Base-by-base conservation (phyloP, 2,329 filamentous ascomycete genomes). In the Diplodia corticola region DNA sequence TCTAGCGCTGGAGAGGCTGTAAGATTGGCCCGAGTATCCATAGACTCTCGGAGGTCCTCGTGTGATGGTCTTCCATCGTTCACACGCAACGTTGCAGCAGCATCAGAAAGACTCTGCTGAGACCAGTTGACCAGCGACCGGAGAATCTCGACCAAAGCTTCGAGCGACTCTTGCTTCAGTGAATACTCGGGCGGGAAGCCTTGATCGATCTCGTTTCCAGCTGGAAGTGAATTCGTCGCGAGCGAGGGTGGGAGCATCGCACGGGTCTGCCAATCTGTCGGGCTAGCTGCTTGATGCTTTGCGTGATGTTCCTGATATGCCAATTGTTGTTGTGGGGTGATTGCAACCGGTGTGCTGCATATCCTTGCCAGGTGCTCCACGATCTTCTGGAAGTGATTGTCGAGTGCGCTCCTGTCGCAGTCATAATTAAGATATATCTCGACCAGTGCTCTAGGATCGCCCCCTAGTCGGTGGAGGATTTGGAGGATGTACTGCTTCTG, bases 351-450 rank as follows among this genome's bases (percentile, higher is more conserved):
- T 10, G 89, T 85, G 63, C 91, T 95, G 1, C 93, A 91, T 71
- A 97, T 91, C 71, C 90, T 90, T 35, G 94, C 95, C 20, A 99
- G 82, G 77, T 98, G 93, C 76, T 99, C 96, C 59, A 99, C 93
- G 64, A 98, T 89, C 71, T 86, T 83, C 78, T 99, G 95, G 77
- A 96, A 99, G 78, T 98, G 95, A 78, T 99, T 99, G 79, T 98
- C 94, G 67, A 98, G 87, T 10, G 88, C 88, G 48, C 92, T 93
- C 68, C 94, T 86, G 74, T 98, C 96, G 79, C 95, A 99, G 76
- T 99, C 95, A 75, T 99, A 99, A 78, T 99, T 99, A 69, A 99
- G 86, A 78, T 99, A 99, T 15, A 93, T 90, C 78, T 99, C 95
- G 17, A 99, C 95, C 57, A 99, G 78, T 0, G 92, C 93, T 70